phyloP scores from a whole-genome alignment of 257 asterid genomes.

The Coffea eugenioides region DNA sequence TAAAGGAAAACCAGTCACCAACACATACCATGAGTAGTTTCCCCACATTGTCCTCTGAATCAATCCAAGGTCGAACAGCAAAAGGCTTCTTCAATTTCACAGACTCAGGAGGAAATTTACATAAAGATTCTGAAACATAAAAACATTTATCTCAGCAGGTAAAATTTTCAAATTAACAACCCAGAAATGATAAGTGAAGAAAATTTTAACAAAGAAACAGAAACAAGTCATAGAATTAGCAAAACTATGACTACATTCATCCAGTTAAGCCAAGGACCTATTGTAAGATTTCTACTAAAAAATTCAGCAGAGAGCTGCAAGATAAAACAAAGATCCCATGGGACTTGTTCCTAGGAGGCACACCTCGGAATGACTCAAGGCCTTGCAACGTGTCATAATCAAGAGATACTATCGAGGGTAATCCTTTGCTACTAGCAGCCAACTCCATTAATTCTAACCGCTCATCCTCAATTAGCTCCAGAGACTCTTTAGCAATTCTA shows the following conservation, averaged over 20 bases:
- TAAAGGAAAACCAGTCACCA: neutral
- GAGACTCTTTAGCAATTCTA: slow-evolving; percentile 86
- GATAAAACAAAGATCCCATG: neutral
- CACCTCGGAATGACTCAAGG: slow-evolving; percentile 86
- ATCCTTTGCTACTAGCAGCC: slow-evolving; percentile 87
- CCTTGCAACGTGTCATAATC: slow-evolving; percentile 84
- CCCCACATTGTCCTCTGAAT: slow-evolving; percentile 91
- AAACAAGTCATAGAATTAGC: neutral
- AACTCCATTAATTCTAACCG: slow-evolving; percentile 96
- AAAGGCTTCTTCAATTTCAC: slow-evolving; percentile 80
- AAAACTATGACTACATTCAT: neutral
- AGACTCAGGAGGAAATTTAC: slow-evolving; percentile 88
- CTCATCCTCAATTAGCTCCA: slow-evolving; percentile 97
- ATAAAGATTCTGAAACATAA: slow-evolving; percentile 65
- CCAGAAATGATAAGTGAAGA: neutral
- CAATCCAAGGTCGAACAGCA: slow-evolving; percentile 81
- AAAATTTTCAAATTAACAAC: slow-evolving; percentile 4
- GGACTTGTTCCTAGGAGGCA: slow-evolving; percentile 28
- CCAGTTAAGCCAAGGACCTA: neutral
- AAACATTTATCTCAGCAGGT: slow-evolving; percentile 11
- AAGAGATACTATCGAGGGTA: slow-evolving; percentile 80
- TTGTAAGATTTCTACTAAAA: neutral
- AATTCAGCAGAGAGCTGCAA: neutral
- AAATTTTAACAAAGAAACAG: neutral
- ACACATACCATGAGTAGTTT: slow-evolving; percentile 84